Base-by-base conservation (phyloP, 2,329 filamentous ascomycete genomes). In the Lachnellula suecica region DNA sequence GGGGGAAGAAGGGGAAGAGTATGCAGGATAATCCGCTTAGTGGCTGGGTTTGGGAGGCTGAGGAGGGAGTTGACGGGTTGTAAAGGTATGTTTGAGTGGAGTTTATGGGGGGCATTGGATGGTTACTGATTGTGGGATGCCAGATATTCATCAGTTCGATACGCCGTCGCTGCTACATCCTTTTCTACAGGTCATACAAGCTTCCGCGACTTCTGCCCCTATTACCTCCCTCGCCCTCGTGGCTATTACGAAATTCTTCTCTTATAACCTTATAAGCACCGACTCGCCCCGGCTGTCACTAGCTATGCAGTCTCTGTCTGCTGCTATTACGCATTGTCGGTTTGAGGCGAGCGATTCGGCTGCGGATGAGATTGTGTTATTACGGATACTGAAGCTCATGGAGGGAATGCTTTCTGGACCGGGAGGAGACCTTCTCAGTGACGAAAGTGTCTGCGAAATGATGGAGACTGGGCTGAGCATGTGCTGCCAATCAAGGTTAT, bases 401-500 rank as follows among this genome's bases (percentile, higher is more conserved):
- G 94, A 99, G 71, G 89, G 91, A 65, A 97, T 99, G 88, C 87
- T 99, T 64, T 95, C 92, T 15, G 90, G 94, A 0, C 90, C 92
- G 0, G 91, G 93, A 25, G 94, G 94, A 34, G 88, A 95, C 60
- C 83, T 97, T 10, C 76, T 99, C n/a, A 95, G 93, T 53, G 94
- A 99, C 65, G 93, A 97, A 73, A 97, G 93, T 67, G 91, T 99
- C 10, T 99, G 95, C 68, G 91, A 97, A 69, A 97, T 99, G 91
- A 97, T 99, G 93, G 94, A 96, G 69, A 93, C 91, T 2, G 94
- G 93, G 1, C 73, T 99, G 60, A 96, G 91, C 66, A 97, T 99
- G 77, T 99, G 94, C 75, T 99, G 93, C 58, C 92, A 97, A 66
- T 84, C 89, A 50, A 84, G 93, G 50, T 85, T 97, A 56, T 97